Base-by-base conservation (phyloP, 1,284 basidiomycete genomes). In the Cutaneotrichosporon sp. region DNA sequence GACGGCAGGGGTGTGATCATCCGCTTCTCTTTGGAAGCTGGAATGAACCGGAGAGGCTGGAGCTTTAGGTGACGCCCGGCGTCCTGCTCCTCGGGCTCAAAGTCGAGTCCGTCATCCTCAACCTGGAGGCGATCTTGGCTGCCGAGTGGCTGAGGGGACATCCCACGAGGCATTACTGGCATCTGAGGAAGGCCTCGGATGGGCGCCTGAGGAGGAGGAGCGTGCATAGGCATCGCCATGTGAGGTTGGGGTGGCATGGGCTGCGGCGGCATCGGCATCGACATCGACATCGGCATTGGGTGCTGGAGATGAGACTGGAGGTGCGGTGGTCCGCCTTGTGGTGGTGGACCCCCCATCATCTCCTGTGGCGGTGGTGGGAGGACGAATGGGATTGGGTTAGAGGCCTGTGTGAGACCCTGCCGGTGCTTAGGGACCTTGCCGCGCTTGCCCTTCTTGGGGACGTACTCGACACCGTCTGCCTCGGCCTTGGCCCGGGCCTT, bases 381-480 rank as follows among this genome's bases (percentile, higher is more conserved):
- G 38, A 42, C 38, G 13, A 56, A 22, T 18, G 38, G 36, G 16
- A 22, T 21, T 16, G 55, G 60, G 18, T 7, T 18, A n/a, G 42
- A 46, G 18, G 8, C 42, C 16, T 36, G 46, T 49, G 60, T 64
- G 21, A 55, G 38, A 38, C 18, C 51, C 56, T 61, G 62, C 34
- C 74, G 74, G 21, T 26, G 22, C 30, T 60, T 52, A 14, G 16
- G 2, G 2, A 36, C 7, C 22, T 60, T 62, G n/a, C 53, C n/a
- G 26, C 53, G 46, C 66, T 78, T 78, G 8, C 74, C 76, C 64
- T 78, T 78, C 72, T 79, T 79, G 8, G 77, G 76, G 0, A 79
- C 67, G 58, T 78, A 79, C 5, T 68, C 70, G 42, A 67, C 68
- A 6, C 77, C 77, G 40, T 78, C 77, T 14, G 70, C 68, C 26